A percentile compares a stretch with the other conserved stretches of the same genome.
Evolutionary conservation across 345 rosid genomes (phyloP).

Genomic region (Geranium brycei): DNA sequence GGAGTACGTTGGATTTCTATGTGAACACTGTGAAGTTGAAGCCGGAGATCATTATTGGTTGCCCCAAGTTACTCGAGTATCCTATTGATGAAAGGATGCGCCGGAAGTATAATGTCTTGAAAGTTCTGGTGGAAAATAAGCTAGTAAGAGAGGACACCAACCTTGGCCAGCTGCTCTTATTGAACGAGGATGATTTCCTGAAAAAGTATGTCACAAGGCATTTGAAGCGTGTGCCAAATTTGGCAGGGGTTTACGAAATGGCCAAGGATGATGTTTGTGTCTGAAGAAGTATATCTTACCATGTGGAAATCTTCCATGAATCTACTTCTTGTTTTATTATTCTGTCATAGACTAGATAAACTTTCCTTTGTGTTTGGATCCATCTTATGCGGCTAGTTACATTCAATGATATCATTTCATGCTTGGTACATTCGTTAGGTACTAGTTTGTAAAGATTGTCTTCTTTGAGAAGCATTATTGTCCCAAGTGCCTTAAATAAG

Average conservation of each 20-base stretch:
- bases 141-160: neutral
- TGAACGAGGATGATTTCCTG: neutral
- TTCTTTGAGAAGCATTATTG: too few relatives aligned
- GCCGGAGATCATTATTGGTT: neutral
- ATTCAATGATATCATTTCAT: too few relatives aligned
- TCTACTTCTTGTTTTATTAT: too few relatives aligned
- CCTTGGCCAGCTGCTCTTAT: neutral
- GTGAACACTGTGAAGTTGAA: neutral
- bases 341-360: too few relatives aligned
- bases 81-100: neutral
- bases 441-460: too few relatives aligned
- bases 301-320: conserved; percentile 2
- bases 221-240: neutral
- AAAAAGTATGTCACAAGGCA: neutral
- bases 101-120: neutral
- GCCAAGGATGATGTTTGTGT: neutral
- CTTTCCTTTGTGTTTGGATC: too few relatives aligned
- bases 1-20: neutral
- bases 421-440: too few relatives aligned
- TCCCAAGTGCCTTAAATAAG: too few relatives aligned
- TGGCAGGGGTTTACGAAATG: neutral
- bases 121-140: neutral
- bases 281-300: neutral
- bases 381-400: too few relatives aligned
- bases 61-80: neutral